Conservation (phyloP, 805 yeast genomes). For the Yarrowia deformans region DNA sequence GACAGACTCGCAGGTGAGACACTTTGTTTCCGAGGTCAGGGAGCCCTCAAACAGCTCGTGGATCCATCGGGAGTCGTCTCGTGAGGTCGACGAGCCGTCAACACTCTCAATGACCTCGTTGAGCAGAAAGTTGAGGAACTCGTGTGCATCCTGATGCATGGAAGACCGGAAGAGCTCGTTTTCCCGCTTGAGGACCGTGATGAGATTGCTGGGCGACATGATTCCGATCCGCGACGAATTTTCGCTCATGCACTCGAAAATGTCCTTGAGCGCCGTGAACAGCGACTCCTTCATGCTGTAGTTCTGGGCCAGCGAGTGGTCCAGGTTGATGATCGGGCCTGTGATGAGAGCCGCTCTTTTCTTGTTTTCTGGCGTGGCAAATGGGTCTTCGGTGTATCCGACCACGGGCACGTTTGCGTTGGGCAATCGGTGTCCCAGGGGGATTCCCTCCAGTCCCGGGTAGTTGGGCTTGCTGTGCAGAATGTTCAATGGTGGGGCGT, state of each 20-base stretch:
- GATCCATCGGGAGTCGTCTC: constrained; percentile 54
- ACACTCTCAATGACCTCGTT: constrained; percentile 69
- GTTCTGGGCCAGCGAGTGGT: constrained; percentile 63
- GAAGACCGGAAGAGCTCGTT: constrained; percentile 85
- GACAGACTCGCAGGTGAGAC: constrained; percentile 84
- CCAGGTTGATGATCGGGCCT: constrained; percentile 87
- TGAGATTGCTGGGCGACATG: constrained; percentile 78
- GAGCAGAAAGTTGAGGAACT: constrained; percentile 84
- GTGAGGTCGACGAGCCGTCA: constrained; percentile 45
- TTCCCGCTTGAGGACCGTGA: constrained; percentile 77
- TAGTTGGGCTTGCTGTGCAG: constrained; percentile 39
- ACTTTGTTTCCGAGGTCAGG: constrained; percentile 84
- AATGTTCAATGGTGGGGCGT: constrained; percentile 9
- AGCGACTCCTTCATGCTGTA: constrained; percentile 61
- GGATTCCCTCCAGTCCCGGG: constrained; percentile 49
- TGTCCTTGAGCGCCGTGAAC: constrained; percentile 77
- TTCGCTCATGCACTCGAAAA: constrained; percentile 84
- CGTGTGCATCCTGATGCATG: constrained; percentile 99
- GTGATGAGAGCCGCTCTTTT: constrained; percentile 76
- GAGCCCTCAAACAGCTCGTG: constrained; percentile 82
- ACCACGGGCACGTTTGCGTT: constrained; percentile 57
- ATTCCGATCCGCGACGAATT: constrained; percentile 75
- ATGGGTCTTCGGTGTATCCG: constrained; percentile 55
- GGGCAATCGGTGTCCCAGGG: constrained; percentile 53
- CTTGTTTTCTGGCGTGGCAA: constrained; percentile 68